Evolutionary conservation across 768 basidiomycete genomes (phyloP).

Genomic region (Cyclocybe aegerita): DNA sequence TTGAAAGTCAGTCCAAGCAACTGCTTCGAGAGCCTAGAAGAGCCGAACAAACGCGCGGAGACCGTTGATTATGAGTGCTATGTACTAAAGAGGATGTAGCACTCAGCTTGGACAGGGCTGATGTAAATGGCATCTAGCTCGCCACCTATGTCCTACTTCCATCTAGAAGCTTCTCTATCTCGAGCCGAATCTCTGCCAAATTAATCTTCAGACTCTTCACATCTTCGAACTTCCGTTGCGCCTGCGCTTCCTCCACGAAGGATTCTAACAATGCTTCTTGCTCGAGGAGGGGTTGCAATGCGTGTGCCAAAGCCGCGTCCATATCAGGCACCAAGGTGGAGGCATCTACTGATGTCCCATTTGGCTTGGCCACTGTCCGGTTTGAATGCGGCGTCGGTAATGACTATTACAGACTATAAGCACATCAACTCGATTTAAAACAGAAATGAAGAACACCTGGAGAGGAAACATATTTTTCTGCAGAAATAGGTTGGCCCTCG

Average conservation of each 20-base stretch:
- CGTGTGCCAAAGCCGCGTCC: constrained; percentile 68
- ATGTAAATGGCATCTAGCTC: background rate
- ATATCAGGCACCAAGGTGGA: constrained; percentile 43
- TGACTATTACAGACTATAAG: constrained; percentile 28
- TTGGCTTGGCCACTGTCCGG: constrained; percentile 9
- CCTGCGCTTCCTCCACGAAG: constrained; percentile 88
- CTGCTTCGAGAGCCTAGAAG: background rate
- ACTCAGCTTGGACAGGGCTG: background rate
- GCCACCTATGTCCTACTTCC: constrained; percentile 7
- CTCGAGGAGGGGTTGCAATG: constrained; percentile 86
- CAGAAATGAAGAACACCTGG: constrained; percentile 39
- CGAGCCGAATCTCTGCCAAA: constrained; percentile 77
- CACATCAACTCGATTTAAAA: background rate
- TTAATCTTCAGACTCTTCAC: constrained; percentile 80
- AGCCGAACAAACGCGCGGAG: background rate
- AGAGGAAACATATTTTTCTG: constrained; percentile 90
- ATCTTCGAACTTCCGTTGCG: constrained; percentile 94
- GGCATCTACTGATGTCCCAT: constrained; percentile 13
- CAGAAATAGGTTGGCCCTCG: constrained; percentile 76
- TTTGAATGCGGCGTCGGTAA: constrained; percentile 45
- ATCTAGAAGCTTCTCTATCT: constrained; percentile 70
- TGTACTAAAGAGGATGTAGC: background rate
- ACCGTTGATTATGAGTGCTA: background rate
- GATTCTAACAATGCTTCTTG: constrained; percentile 91
- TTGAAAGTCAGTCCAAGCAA: too few relatives aligned